A percentile compares a stretch with the other conserved stretches of the same genome.
phyloP scores from a whole-genome alignment of 2,329 filamentous ascomycete species.

The Pestalotiopsis sp. region DNA sequence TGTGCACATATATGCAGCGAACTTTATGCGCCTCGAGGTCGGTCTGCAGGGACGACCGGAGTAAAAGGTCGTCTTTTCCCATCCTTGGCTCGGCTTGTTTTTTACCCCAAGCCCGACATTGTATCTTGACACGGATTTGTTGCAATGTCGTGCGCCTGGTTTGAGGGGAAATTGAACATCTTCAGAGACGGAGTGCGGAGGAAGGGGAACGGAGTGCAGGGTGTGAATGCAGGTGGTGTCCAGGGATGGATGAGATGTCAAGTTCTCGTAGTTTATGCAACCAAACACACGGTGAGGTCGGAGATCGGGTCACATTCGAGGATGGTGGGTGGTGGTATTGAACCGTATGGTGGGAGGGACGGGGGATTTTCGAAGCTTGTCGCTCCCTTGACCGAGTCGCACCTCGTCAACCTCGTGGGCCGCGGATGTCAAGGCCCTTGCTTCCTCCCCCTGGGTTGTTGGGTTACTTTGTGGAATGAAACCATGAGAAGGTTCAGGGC shows the following conservation, averaged over 20 bases:
- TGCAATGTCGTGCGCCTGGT: too few species aligned
- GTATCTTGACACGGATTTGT: too few species aligned
- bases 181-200: too few species aligned
- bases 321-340: neutral
- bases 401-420: neutral
- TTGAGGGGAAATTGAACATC: too few species aligned
- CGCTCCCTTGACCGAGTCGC: conserved; percentile 4
- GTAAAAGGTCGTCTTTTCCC: too few species aligned
- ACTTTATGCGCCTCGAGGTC: too few species aligned
- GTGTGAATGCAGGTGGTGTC: too few species aligned
- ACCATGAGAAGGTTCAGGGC: neutral
- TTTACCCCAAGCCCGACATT: too few species aligned
- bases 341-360: neutral
- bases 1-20: too few species aligned
- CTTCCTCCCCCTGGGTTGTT: neutral
- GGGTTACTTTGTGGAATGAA: neutral
- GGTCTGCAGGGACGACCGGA: too few species aligned
- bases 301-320: neutral
- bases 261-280: conserved; percentile 1
- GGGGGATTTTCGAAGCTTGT: neutral
- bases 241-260: neutral
- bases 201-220: too few species aligned
- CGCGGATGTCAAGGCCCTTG: conserved; percentile 2
- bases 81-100: too few species aligned
- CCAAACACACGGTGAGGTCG: conserved; percentile 1